phyloP scores from a whole-genome alignment of 2,329 filamentous ascomycete species.

The Cercospora sojina region DNA sequence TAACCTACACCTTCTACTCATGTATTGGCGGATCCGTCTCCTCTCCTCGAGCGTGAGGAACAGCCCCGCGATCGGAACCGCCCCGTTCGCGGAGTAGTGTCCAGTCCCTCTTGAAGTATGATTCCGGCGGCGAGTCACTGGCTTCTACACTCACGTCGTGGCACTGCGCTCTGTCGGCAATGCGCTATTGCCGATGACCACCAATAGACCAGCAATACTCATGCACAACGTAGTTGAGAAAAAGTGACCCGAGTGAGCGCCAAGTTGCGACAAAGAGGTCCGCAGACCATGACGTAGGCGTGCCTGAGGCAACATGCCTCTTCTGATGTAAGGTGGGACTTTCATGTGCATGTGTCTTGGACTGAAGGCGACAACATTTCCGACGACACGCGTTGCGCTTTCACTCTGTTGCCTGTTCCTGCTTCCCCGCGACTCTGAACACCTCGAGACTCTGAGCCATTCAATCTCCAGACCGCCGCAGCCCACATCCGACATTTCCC shows the following conservation, averaged over 20 bases:
- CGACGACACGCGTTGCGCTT: background rate
- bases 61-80: slow-evolving; percentile 8
- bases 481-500: background rate
- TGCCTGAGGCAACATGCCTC: background rate
- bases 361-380: background rate
- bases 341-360: slow-evolving; percentile 1
- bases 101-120: background rate
- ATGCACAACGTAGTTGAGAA: background rate
- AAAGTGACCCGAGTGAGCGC: background rate
- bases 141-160: background rate
- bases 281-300: background rate
- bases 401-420: background rate
- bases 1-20: background rate
- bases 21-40: background rate
- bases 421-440: background rate
- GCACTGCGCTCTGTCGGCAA: background rate
- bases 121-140: background rate
- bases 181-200: background rate
- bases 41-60: background rate
- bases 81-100: slow-evolving; percentile 1
- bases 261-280: background rate
- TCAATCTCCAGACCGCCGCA: background rate
- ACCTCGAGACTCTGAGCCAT: background rate
- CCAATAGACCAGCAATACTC: background rate
- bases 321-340: background rate